Evolutionary conservation across 148 eudicot genomes (phyloP).

Genomic region (Nepenthes gracilis): DNA sequence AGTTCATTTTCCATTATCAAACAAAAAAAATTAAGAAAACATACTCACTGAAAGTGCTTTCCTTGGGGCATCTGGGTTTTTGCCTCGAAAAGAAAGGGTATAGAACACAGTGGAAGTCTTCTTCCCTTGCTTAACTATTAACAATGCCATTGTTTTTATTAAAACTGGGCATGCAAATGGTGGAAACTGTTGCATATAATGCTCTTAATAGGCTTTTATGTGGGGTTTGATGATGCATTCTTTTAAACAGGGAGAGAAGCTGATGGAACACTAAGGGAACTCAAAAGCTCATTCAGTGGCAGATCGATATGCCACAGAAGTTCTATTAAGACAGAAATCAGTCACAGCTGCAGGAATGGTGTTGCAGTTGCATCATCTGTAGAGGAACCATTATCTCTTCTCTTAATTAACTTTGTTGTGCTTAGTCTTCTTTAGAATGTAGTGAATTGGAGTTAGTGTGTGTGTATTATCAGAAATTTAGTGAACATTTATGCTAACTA

Average conservation of each 20-base stretch:
- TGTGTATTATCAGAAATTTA: too few species aligned
- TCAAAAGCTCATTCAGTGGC: slow-evolving; percentile 41
- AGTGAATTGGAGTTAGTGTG: too few species aligned
- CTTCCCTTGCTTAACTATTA: too few species aligned
- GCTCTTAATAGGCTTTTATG: not conserved
- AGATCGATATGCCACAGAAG: slow-evolving; percentile 17
- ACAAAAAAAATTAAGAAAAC: too few species aligned
- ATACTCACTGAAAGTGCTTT: too few species aligned
- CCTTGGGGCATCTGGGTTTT: too few species aligned
- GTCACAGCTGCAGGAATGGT: slow-evolving; percentile 18
- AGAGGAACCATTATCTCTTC: not conserved
- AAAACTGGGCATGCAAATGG: not conserved
- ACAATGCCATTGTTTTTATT: too few species aligned
- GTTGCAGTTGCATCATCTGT: slow-evolving; percentile 44
- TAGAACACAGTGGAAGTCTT: too few species aligned
- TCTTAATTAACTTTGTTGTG: not conserved
- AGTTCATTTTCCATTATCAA: too few species aligned
- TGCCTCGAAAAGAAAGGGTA: too few species aligned
- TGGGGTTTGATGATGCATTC: slow-evolving; percentile 6
- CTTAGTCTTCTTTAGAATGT: too few species aligned
- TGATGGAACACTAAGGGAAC: slow-evolving; percentile 20
- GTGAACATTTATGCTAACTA: not conserved
- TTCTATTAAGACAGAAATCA: slow-evolving; percentile 12
- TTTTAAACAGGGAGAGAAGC: slow-evolving; percentile 37
- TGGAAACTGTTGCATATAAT: not conserved